A percentile compares a stretch with the other conserved stretches of the same genome.
These are phyloP conservation scores for Coemansia sp. DNA, from an alignment of 371 early-diverging fungal species.

Conservation along the genomic window DNA sequence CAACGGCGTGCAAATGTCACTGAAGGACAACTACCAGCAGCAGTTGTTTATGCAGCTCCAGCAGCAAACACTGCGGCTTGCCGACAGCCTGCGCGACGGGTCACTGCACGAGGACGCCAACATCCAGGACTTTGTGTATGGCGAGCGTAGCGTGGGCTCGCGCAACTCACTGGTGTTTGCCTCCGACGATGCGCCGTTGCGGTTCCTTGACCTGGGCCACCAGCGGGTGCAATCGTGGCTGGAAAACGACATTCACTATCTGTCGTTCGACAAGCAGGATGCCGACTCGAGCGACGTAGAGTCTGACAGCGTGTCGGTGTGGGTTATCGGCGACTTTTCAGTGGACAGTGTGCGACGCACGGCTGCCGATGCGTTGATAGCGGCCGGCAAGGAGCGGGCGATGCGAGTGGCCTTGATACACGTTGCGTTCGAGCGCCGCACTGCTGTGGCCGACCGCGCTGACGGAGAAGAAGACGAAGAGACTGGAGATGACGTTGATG, in stretches of 20 bases:
- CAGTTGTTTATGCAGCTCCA: conserved; percentile 27
- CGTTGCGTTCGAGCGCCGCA: background rate
- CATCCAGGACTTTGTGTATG: conserved; percentile 68
- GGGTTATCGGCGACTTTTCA: conserved; percentile 45
- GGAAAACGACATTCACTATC: conserved; percentile 13
- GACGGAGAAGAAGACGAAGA: conserved; percentile 27
- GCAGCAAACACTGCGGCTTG: conserved; percentile 23
- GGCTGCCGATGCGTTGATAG: conserved; percentile 29
- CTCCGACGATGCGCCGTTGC: conserved; percentile 59
- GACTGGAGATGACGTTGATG: conserved; percentile 25
- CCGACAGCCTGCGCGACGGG: conserved; percentile 30
- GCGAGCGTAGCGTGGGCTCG: conserved; percentile 55
- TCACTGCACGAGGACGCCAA: conserved; percentile 56
- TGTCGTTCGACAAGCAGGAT: background rate
- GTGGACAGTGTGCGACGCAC: conserved; percentile 11
- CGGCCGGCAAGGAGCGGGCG: conserved; percentile 15
- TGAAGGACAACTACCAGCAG: conserved; percentile 56
- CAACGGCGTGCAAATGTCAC: conserved; percentile 73
- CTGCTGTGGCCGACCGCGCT: conserved; percentile 9
- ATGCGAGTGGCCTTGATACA: conserved; percentile 45
- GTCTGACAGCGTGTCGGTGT: conserved; percentile 17
- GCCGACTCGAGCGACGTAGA: background rate
- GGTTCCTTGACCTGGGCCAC: conserved; percentile 49
- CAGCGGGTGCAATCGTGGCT: conserved; percentile 21
- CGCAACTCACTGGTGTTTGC: conserved; percentile 68